Percentiles rank a stretch among this genome's conserved stretches.
Evolutionary conservation across 1,284 basidiomycete species (phyloP).

Genomic region (Earliella scabrosa): DNA sequence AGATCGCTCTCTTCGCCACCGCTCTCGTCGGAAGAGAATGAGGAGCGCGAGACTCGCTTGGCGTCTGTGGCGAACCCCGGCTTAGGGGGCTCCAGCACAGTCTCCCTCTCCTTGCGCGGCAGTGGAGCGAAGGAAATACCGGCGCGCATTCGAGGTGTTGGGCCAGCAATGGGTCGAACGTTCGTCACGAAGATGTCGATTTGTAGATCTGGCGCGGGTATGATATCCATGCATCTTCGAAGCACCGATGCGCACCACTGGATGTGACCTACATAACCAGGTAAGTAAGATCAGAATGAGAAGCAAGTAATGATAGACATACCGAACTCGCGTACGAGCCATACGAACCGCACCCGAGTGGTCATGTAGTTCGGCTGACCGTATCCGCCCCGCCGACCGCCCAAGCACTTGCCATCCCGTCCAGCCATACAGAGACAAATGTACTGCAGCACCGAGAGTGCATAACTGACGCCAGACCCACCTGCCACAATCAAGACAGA

Average conservation of each 20-base stretch:
- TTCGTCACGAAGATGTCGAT: constrained; percentile 86
- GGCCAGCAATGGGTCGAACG: constrained; percentile 33
- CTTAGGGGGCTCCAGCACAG: constrained; percentile 44
- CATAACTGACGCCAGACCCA: constrained; percentile 83
- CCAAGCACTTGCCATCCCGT: constrained; percentile 50
- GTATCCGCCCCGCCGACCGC: constrained; percentile 48
- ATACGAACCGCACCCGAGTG: constrained; percentile 76
- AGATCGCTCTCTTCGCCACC: constrained; percentile 44
- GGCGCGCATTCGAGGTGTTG: constrained; percentile 1
- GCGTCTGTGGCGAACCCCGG: constrained; percentile 42
- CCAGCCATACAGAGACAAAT: constrained; percentile 67
- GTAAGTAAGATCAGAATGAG: no score
- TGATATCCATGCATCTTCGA: constrained; percentile 68
- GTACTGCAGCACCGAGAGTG: constrained; percentile 74
- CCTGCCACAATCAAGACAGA: constrained; percentile 76
- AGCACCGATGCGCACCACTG: constrained; percentile 82
- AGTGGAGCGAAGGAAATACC: constrained; percentile 12
- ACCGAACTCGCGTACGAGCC: constrained; percentile 86
- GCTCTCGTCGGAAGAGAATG: constrained; percentile 35
- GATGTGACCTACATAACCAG: constrained; percentile 62
- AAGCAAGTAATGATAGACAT: no score
- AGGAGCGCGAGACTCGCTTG: constrained; percentile 8
- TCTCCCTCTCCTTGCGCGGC: constrained; percentile 6
- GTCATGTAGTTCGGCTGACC: constrained; percentile 51
- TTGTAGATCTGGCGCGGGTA: constrained; percentile 62